Evolutionary conservation across 2,329 filamentous ascomycete species (phyloP), one percentile per base, ranked within the genome.

Genomic region (Penicillium olsonii): DNA sequence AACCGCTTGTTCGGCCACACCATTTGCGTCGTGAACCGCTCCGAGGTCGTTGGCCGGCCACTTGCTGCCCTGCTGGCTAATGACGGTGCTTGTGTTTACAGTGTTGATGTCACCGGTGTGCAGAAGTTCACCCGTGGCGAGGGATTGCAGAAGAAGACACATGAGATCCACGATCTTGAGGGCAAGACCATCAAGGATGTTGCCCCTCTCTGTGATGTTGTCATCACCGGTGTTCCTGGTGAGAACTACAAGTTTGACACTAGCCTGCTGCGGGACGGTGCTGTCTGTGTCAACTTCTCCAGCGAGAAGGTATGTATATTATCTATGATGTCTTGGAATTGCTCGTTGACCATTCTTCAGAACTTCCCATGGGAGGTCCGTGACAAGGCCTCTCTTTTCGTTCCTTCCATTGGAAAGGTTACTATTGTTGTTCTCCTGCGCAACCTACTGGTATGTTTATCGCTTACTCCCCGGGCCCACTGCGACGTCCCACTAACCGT

Each of bases 221-320:
- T 99, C 54, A 95, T 99, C 63, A 88, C 88, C 45, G 94, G 94
- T 57, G 94, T 99, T 2, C 94, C 94, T 0, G 84, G 85, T 19
- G 88, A 96, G 56, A 83, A 80, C 53, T 99, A 87, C 81, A 96
- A 97, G 78, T 88, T 99, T 20, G 89, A 92, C 5, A 87, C 87
- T 3, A 83, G 89, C 43, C 77, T 94, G 54, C 79, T 99, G 63
- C 84, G 90, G 39, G 89, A 96, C 48, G 94, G 94, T 40, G 92
- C 90, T 24, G 90, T 96, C n/a, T 99, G 94, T 79, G 92, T 99
- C 76, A 99, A 99, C 75, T 97, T 99, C 71, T 95, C 91, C 7
- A 96, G 90, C 43, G 90, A 88, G 72, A 90, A 92, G 79, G 81
- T 83, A 64, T 51, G 71, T 44, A 41, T n/a, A 6, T 18, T 14